A percentile compares a stretch with the other conserved stretches of the same genome.
These are phyloP conservation scores for Phytophthora litchii DNA, from an alignment of 352 stramenopile species.

Conservation along the genomic window DNA sequence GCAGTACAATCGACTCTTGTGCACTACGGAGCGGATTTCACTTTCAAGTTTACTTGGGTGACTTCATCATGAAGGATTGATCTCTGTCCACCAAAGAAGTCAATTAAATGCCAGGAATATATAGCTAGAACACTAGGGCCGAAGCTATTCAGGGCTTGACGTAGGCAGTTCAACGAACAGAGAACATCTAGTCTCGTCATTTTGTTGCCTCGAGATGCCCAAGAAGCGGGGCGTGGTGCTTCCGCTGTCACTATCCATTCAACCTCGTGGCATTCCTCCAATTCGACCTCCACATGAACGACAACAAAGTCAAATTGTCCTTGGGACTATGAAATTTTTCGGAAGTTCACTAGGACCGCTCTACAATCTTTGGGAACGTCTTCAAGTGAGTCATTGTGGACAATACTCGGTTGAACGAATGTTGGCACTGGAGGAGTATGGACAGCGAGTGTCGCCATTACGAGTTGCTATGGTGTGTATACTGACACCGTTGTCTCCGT, in stretches of 20 bases:
- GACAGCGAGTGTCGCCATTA: conserved; percentile 25
- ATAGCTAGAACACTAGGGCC: not conserved
- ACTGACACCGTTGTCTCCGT: conserved; percentile 32
- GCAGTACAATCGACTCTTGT: conserved; percentile 31
- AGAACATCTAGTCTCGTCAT: not conserved
- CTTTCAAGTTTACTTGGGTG: conserved; percentile 19
- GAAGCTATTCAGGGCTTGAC: conserved; percentile 1
- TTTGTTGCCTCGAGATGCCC: conserved; percentile 13
- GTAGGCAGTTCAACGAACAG: not conserved
- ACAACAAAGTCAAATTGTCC: conserved; percentile 24
- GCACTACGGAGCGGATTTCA: conserved; percentile 31
- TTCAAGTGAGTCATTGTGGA: conserved; percentile 43
- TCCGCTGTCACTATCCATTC: conserved; percentile 5
- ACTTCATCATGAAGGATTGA: not conserved
- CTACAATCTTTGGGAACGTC: conserved; percentile 33
- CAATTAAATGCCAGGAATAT: too few relatives aligned
- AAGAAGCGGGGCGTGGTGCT: conserved; percentile 23
- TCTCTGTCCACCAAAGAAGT: too few relatives aligned
- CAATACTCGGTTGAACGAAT: conserved; percentile 46
- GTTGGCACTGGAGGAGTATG: conserved; percentile 40
- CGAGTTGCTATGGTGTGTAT: conserved; percentile 31
- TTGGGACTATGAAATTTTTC: conserved; percentile 24
- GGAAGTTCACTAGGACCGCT: conserved; percentile 20
- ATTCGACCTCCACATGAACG: conserved; percentile 16
- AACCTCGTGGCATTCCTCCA: not conserved